Evolutionary conservation across 1,284 basidiomycete genomes (phyloP), one percentile per base, ranked within the genome.

Genomic region (Taiwanofungus camphoratus): DNA sequence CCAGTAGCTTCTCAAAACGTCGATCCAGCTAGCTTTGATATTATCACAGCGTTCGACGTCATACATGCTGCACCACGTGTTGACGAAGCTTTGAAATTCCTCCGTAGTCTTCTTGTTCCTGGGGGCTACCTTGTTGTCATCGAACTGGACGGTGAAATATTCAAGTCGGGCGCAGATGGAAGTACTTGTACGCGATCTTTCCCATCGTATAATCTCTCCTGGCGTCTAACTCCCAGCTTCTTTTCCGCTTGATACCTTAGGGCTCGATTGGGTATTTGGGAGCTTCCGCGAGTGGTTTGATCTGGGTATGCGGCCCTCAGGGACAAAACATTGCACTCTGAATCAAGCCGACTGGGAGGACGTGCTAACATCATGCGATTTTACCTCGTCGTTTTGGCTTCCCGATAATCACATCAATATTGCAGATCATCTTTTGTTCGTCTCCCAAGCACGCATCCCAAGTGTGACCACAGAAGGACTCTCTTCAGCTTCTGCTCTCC

Each of bases 41-140:
- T 58, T 21, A 38, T 58, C 29, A 49, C 49, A 16, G 55, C 52
- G 3, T 49, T 57, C 16, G 52, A 58, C 42, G 48, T 51, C 6
- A 42, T 57, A 1, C 56, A 54, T 41, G 45, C 49, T 6, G 45
- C 40, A n/a, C 39, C 50, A 8, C 33, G 45, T 33, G 35, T 56
- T 15, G n/a, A 27, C 8, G 36, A 27, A 18, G 49, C 47, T 5
- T 36, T 57, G 21, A 7, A 11, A 7, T 45, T 31, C 11, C 46
- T 58, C 9, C 43, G 38, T 3, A 41, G 46, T 5, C 15, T 56
- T 13, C 48, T 57, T 22, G 34, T 53, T 22, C 54, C 55, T 20
- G 55, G 55, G 6, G 55, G 56, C 3, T 46, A 50, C 26, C 39
- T 57, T 6, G 44, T 43, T 4, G 41, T 49, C 1, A 42, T 51